These are phyloP conservation scores for Starmerella khaoyaiensis DNA, from an alignment of 805 yeast genomes.

Conservation along the genomic window DNA sequence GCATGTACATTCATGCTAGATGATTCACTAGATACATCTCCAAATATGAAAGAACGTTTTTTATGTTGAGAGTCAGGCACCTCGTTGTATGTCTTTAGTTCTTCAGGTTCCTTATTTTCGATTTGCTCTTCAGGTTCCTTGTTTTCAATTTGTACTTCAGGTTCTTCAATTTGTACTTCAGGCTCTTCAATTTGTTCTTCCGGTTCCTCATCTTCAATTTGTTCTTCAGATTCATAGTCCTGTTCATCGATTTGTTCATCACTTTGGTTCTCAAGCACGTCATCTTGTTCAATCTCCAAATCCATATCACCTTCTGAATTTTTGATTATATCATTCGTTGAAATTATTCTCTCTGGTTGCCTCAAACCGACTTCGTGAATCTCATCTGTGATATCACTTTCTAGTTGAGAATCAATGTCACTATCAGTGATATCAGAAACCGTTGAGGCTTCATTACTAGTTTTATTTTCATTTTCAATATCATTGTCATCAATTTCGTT, in stretches of 20 bases:
- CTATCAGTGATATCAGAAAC: not conserved
- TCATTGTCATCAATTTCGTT: constrained; percentile 4
- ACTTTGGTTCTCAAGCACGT: not conserved
- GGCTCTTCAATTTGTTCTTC: not conserved
- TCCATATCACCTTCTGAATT: not conserved
- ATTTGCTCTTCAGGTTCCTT: not conserved
- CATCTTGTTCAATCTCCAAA: not conserved
- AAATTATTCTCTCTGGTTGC: not conserved
- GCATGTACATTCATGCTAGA: too few relatives aligned
- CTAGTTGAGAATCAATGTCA: not conserved
- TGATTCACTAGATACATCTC: too few relatives aligned
- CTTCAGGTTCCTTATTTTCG: not conserved
- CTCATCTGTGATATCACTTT: not conserved
- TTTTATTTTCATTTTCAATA: constrained; percentile 3
- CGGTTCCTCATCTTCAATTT: not conserved
- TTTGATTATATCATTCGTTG: not conserved
- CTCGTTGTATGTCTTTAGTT: too few relatives aligned
- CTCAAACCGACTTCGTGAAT: not conserved
- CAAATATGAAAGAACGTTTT: too few relatives aligned
- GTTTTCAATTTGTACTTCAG: too few relatives aligned
- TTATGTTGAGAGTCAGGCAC: too few relatives aligned
- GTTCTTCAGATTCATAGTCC: not conserved
- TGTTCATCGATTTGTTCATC: too few relatives aligned
- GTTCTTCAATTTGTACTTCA: not conserved
- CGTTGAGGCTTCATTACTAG: not conserved